Conservation (phyloP, 2,329 filamentous ascomycete genomes). For the Sporothrix protearum region DNA sequence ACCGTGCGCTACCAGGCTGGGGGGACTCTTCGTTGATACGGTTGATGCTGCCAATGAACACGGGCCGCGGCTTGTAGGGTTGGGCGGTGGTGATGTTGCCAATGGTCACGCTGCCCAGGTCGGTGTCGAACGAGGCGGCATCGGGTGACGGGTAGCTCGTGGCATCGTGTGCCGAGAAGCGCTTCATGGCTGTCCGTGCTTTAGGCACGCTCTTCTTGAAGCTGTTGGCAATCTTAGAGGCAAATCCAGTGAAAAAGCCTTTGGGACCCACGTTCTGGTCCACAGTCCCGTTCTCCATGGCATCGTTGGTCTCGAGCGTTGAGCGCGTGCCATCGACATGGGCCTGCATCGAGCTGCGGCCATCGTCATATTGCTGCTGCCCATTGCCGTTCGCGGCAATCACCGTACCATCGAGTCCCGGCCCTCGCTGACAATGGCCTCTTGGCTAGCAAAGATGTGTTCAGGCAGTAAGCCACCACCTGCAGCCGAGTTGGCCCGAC, state of each 20-base stretch:
- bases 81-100: constrained; percentile 27
- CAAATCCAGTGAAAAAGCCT: constrained; percentile 21
- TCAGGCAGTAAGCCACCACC: neutral
- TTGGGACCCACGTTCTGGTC: neutral
- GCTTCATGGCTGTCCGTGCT: neutral
- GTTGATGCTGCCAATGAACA: constrained; percentile 26
- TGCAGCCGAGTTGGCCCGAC: neutral
- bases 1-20: neutral
- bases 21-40: constrained; percentile 26
- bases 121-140: constrained; percentile 26
- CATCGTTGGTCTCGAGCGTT: neutral
- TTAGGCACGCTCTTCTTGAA: constrained; percentile 16
- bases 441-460: constrained; percentile 20
- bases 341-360: neutral
- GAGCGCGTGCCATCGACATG: constrained; percentile 17
- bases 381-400: neutral
- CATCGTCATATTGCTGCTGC: neutral
- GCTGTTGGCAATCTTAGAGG: constrained; percentile 13
- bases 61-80: constrained; percentile 27
- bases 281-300: neutral
- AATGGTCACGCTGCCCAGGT: constrained; percentile 27
- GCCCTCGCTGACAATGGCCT: constrained; percentile 23
- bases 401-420: neutral
- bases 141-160: constrained; percentile 20
- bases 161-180: constrained; percentile 1